These are phyloP conservation scores for Colletotrichum brevisporum DNA, from an alignment of 2,329 filamentous ascomycete genomes.

Conservation along the genomic window DNA sequence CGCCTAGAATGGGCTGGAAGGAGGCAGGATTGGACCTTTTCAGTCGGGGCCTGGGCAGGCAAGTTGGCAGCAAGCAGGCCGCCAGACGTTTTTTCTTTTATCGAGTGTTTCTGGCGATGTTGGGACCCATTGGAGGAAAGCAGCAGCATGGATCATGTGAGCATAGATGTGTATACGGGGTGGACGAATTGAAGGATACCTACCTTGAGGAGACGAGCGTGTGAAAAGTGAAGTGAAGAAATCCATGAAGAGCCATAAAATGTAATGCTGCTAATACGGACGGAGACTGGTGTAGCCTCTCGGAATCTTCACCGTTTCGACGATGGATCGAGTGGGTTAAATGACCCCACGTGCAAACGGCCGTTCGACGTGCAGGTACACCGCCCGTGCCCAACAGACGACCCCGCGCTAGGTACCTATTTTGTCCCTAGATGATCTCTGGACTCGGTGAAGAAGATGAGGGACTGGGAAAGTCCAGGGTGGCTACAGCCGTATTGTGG, in stretches of 20 bases:
- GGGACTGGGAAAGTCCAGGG: not conserved
- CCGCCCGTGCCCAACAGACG: conserved; percentile 28
- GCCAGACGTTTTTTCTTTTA: not conserved
- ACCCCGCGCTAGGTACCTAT: conserved; percentile 26
- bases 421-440: not conserved
- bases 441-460: conserved; percentile 16
- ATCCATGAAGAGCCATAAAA: too few relatives aligned
- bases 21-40: not conserved
- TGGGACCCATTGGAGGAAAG: conserved; percentile 4
- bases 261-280: too few relatives aligned
- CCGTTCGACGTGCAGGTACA: conserved; percentile 11
- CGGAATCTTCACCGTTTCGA: not conserved
- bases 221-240: not conserved
- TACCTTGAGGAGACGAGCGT: not conserved
- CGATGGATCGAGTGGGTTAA: too few relatives aligned
- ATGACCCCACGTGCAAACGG: too few relatives aligned
- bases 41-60: conserved; percentile 23
- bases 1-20: not conserved
- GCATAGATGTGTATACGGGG: not conserved
- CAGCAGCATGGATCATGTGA: not conserved
- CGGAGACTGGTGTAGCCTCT: not conserved
- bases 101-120: conserved; percentile 7
- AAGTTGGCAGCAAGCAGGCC: conserved; percentile 14
- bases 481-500: conserved; percentile 9
- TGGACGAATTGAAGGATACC: conserved; percentile 21